Percentiles rank a stretch among this genome's conserved stretches.
phyloP scores from a whole-genome alignment of 108 stramenopile genomes.

The Stephanodiscus triporus region DNA sequence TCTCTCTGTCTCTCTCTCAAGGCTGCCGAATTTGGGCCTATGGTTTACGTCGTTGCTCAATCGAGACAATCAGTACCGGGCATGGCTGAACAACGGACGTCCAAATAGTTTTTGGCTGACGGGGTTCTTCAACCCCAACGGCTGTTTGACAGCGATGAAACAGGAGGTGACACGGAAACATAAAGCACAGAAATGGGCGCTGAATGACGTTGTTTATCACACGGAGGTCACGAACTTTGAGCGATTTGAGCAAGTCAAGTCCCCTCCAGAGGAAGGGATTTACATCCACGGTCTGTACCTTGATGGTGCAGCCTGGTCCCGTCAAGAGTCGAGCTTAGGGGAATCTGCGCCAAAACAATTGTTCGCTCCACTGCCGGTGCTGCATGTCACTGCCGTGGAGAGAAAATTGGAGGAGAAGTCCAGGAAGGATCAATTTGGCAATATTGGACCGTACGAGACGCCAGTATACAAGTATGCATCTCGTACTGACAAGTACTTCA shows the following conservation, averaged over 20 bases:
- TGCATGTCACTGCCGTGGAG: conserved; percentile 72
- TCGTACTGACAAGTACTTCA: conserved; percentile 82
- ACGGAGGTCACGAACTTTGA: conserved; percentile 85
- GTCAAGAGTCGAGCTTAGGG: conserved; percentile 61
- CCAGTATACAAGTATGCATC: conserved; percentile 88
- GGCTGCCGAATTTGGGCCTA: conserved; percentile 74
- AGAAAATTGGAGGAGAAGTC: conserved; percentile 58
- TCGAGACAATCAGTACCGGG: conserved; percentile 82
- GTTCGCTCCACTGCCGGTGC: conserved; percentile 74
- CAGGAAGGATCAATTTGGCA: conserved; percentile 61
- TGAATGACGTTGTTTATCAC: conserved; percentile 88
- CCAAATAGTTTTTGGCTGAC: conserved; percentile 87
- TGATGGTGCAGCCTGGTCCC: conserved; percentile 86
- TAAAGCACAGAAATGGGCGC: conserved; percentile 85
- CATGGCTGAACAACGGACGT: conserved; percentile 76
- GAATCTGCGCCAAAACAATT: conserved; percentile 84
- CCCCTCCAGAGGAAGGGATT: conserved; percentile 80
- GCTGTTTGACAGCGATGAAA: conserved; percentile 90
- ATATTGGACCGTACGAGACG: conserved; percentile 73
- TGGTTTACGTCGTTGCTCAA: conserved; percentile 85
- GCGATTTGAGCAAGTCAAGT: conserved; percentile 60
- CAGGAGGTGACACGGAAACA: conserved; percentile 89
- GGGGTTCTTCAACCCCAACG: conserved; percentile 91
- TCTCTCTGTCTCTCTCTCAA: too few species aligned
- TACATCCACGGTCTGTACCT: conserved; percentile 87